phyloP scores from a whole-genome alignment of 192 early-diverging fungal genomes.

The Coemansia sp. region DNA sequence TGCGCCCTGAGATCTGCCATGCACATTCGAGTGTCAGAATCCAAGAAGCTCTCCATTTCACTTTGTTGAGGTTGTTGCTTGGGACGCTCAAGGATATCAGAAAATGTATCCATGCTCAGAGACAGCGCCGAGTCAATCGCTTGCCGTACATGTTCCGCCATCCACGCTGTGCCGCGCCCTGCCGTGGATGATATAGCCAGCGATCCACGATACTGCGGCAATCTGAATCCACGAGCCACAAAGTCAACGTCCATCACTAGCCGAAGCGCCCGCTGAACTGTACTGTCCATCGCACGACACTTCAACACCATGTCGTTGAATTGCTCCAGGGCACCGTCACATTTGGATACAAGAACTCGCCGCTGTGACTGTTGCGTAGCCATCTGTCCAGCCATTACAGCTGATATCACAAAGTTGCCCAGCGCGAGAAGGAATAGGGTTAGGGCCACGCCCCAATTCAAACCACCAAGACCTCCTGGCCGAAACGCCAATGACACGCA shows the following conservation, averaged over 20 bases:
- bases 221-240: slow-evolving; percentile 28
- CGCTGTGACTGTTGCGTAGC: not conserved
- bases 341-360: not conserved
- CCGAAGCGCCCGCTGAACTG: slow-evolving; percentile 28
- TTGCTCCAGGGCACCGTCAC: not conserved
- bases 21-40: not conserved
- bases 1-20: not conserved
- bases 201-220: slow-evolving; percentile 13
- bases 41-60: not conserved
- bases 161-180: slow-evolving; percentile 21
- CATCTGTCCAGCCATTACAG: not conserved
- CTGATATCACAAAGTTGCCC: not conserved
- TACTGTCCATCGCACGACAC: slow-evolving; percentile 24
- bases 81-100: not conserved
- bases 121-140: slow-evolving; percentile 7
- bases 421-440: not conserved
- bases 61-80: not conserved
- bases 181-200: not conserved
- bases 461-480: not conserved
- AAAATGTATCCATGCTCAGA: not conserved
- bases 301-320: not conserved
- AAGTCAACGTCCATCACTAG: slow-evolving; percentile 37
- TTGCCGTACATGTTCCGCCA: slow-evolving; percentile 20
- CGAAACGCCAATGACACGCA: not conserved
- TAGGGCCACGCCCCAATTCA: not conserved